phyloP scores from a whole-genome alignment of 2,329 filamentous ascomycete genomes.

The Phialophora tarda region DNA sequence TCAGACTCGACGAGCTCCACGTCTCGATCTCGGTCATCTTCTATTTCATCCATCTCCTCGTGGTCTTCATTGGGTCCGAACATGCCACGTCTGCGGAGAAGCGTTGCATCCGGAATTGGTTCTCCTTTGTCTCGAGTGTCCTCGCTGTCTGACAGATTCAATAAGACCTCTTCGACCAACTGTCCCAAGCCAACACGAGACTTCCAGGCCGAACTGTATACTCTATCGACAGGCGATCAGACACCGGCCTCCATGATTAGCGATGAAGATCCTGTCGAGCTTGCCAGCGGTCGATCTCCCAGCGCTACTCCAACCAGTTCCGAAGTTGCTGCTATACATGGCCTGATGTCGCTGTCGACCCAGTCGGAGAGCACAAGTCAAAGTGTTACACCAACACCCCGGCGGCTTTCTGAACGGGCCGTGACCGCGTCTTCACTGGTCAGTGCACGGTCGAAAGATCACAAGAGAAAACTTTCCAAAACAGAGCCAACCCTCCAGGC shows the following conservation, averaged over 20 bases:
- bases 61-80: slow-evolving; percentile 32
- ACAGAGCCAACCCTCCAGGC: slow-evolving; percentile 25
- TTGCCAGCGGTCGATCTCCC: not conserved
- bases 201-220: not conserved
- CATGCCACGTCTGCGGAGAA: slow-evolving; percentile 19
- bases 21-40: slow-evolving; percentile 60
- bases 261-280: slow-evolving; percentile 27
- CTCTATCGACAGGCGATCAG: not conserved
- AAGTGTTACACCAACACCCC: slow-evolving; percentile 34
- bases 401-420: slow-evolving; percentile 15
- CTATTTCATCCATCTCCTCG: slow-evolving; percentile 52
- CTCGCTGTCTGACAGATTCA: slow-evolving; percentile 18
- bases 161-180: not conserved
- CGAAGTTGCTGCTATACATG: slow-evolving; percentile 30
- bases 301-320: slow-evolving; percentile 20
- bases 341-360: slow-evolving; percentile 30
- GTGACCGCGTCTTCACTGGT: slow-evolving; percentile 4
- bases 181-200: not conserved
- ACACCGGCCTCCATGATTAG: not conserved
- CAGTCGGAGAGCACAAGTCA: slow-evolving; percentile 31
- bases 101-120: slow-evolving; percentile 9
- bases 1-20: slow-evolving; percentile 58
- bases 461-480: slow-evolving; percentile 36
- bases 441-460: slow-evolving; percentile 21
- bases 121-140: slow-evolving; percentile 27